Percentiles rank a stretch among this genome's conserved stretches.
Conservation (phyloP, 202 grass and related monocot species). For the Panicum hallii region DNA sequence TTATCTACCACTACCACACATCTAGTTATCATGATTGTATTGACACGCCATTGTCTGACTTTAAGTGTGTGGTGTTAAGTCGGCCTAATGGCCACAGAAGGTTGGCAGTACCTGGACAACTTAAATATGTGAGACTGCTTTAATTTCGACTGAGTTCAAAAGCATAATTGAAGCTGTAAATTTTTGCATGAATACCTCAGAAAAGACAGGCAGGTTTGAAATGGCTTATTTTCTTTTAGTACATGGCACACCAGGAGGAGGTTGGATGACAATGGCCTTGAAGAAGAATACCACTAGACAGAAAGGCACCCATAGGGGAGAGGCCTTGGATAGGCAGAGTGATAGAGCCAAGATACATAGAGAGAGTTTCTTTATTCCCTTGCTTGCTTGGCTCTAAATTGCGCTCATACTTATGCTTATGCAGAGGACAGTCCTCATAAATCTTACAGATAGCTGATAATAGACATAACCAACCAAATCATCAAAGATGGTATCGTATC, state of each 20-base stretch:
- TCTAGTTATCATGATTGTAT: neutral
- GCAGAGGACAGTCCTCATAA: neutral
- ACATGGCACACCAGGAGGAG: too few relatives aligned
- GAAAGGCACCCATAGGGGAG: neutral
- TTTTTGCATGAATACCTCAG: neutral
- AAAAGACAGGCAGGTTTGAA: conserved; percentile 1
- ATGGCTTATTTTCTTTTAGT: conserved; percentile 9
- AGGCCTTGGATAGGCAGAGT: neutral
- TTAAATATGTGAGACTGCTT: conserved; percentile 9
- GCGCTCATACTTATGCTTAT: neutral
- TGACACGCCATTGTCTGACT: neutral
- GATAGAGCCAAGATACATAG: neutral
- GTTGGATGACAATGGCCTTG: neutral
- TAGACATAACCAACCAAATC: neutral
- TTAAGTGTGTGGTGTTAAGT: conserved; percentile 26
- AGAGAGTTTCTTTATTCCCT: neutral
- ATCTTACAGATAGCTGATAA: neutral
- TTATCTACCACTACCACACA: neutral
- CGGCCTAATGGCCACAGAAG: neutral
- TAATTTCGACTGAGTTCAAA: conserved; percentile 19
- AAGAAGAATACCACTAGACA: neutral
- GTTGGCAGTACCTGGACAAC: neutral
- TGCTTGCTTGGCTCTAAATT: neutral
- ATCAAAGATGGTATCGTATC: neutral
- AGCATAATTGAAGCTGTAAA: neutral